phyloP scores from a whole-genome alignment of 768 basidiomycete genomes.

The Trametes cinnabarina region DNA sequence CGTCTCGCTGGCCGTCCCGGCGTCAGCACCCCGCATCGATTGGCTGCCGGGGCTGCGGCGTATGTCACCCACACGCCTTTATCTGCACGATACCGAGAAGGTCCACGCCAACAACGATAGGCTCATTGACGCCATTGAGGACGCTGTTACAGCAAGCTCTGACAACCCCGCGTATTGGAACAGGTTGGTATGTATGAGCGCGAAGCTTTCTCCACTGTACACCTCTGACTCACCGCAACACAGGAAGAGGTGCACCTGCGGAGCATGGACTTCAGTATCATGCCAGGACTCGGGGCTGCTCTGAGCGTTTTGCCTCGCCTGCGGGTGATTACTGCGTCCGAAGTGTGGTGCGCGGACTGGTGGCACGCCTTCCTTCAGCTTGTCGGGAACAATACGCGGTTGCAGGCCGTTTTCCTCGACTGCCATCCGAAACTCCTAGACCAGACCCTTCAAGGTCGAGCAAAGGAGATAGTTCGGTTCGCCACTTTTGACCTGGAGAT shows the following conservation, averaged over 20 bases:
- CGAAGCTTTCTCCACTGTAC: background rate
- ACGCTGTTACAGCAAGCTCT: background rate
- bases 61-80: background rate
- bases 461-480: background rate
- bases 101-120: background rate
- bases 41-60: background rate
- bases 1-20: background rate
- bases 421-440: background rate
- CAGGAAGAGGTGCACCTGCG: background rate
- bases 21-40: background rate
- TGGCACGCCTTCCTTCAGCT: background rate
- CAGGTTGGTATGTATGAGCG: background rate
- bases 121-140: background rate
- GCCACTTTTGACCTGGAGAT: background rate
- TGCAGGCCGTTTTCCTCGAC: background rate
- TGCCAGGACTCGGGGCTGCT: background rate
- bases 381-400: background rate
- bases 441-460: background rate
- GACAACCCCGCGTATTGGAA: background rate
- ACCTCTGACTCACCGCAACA: background rate
- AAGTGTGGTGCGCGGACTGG: background rate
- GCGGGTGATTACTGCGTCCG: background rate
- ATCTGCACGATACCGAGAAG: background rate
- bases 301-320: background rate
- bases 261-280: background rate